A percentile compares a stretch with the other conserved stretches of the same genome.
Evolutionary conservation across 148 eudicot species (phyloP).

Genomic region (Heliosperma pusillum): DNA sequence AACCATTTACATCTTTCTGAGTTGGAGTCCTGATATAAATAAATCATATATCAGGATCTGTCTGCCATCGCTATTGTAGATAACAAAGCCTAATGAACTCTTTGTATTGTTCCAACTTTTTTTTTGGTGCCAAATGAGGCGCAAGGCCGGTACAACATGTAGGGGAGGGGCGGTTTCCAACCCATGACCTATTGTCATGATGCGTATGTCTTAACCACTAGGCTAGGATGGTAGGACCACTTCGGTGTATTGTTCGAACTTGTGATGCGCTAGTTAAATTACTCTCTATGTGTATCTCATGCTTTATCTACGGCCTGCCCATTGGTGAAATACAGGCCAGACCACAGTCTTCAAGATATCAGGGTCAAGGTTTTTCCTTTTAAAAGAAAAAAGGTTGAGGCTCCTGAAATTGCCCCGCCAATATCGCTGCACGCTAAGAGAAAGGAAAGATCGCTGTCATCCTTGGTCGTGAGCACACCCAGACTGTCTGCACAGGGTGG

Average conservation of each 20-base stretch:
- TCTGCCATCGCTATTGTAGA: not conserved
- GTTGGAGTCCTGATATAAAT: not conserved
- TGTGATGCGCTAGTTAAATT: not conserved
- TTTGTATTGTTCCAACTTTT: not conserved
- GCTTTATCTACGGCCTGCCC: not conserved
- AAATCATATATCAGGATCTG: not conserved
- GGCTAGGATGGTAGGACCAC: too few species aligned
- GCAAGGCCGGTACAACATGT: too few species aligned
- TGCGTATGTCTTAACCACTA: too few species aligned
- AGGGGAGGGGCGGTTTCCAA: too few species aligned
- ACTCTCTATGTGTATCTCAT: not conserved
- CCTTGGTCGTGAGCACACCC: constrained; percentile 80
- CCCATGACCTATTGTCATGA: too few species aligned
- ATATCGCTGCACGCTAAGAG: constrained; percentile 64
- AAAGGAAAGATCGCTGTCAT: constrained; percentile 92
- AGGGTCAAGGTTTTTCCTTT: constrained; percentile 78
- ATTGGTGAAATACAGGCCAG: constrained; percentile 59
- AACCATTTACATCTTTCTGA: not conserved
- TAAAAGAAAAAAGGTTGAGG: constrained; percentile 56
- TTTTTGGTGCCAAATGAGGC: too few species aligned
- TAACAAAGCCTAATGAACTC: not conserved
- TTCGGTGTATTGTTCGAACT: not conserved
- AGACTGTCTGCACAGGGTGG: constrained; percentile 65
- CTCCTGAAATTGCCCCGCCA: constrained; percentile 59
- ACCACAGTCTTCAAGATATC: constrained; percentile 89